These are phyloP conservation scores for Echium plantagineum DNA, from an alignment of 257 asterid species.

Conservation along the genomic window DNA sequence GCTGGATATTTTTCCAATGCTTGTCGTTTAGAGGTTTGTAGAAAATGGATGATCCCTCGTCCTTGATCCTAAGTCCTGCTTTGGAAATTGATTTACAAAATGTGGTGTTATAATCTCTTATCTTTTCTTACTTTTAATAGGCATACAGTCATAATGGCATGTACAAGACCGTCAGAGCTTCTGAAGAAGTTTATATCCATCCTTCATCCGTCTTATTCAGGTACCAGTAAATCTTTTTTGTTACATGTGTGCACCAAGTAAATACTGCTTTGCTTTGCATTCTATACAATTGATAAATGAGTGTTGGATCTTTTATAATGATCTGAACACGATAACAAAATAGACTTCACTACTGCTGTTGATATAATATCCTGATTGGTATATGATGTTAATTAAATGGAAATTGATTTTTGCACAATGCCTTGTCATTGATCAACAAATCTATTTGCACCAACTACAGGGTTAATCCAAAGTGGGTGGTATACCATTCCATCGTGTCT, in stretches of 20 bases:
- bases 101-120: conserved; percentile 9
- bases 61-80: not conserved
- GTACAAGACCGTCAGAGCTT: conserved; percentile 78
- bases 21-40: conserved; percentile 78
- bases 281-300: not conserved
- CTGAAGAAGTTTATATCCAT: conserved; percentile 90
- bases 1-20: conserved; percentile 94
- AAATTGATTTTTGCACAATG: not conserved
- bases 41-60: not conserved
- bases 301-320: not conserved
- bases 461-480: conserved; percentile 85
- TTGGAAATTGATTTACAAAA: conserved; percentile 2
- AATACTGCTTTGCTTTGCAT: not conserved
- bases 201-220: conserved; percentile 96
- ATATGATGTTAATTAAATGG: not conserved
- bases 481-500: conserved; percentile 78
- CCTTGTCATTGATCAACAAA: not conserved
- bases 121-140: conserved; percentile 22
- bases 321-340: too few species aligned
- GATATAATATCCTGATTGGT: not conserved
- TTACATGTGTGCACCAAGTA: not conserved
- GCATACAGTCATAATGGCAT: conserved; percentile 79
- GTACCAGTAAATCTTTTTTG: conserved; percentile 14
- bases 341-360: not conserved
- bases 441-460: conserved; percentile 26